phyloP scores from a whole-genome alignment of 306 rosid species.

The Macrotyloma uniflorum region DNA sequence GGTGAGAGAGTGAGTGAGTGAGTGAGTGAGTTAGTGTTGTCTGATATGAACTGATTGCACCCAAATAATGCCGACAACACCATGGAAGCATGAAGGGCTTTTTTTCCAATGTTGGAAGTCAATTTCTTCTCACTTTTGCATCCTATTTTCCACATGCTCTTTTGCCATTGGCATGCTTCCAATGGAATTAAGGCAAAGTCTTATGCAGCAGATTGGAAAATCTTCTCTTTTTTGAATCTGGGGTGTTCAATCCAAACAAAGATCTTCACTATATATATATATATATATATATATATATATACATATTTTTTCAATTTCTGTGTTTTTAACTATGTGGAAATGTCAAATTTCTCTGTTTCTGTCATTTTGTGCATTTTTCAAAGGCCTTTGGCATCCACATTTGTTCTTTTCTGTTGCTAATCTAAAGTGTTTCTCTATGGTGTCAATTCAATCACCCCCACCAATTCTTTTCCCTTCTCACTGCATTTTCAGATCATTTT shows the following conservation, averaged over 20 bases:
- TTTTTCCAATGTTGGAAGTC: slow-evolving; percentile 55
- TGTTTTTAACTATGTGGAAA: not conserved
- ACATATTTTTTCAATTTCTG: not conserved
- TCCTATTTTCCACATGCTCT: slow-evolving; percentile 40
- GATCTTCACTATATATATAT: slow-evolving; percentile 34
- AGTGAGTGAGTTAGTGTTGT: slow-evolving; percentile 40
- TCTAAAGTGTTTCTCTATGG: slow-evolving; percentile 8
- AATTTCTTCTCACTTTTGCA: slow-evolving; percentile 42
- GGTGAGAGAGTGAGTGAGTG: slow-evolving; percentile 7
- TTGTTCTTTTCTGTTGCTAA: slow-evolving; percentile 39
- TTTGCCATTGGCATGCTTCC: slow-evolving; percentile 51
- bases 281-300: too few relatives aligned
- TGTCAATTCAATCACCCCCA: slow-evolving; percentile 29
- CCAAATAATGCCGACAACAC: slow-evolving; percentile 68
- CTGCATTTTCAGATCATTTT: not conserved
- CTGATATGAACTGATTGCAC: slow-evolving; percentile 52
- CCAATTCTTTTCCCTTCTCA: not conserved
- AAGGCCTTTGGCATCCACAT: slow-evolving; percentile 37
- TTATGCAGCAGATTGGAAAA: slow-evolving; percentile 37
- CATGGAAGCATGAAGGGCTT: slow-evolving; percentile 51
- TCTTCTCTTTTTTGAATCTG: slow-evolving; percentile 41
- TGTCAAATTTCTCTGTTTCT: slow-evolving; percentile 29
- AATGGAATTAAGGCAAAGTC: slow-evolving; percentile 50
- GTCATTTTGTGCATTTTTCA: slow-evolving; percentile 34
- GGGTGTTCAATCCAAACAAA: slow-evolving; percentile 44